These are phyloP conservation scores for Suillus lakei DNA, from an alignment of 768 basidiomycete species.

Conservation along the genomic window DNA sequence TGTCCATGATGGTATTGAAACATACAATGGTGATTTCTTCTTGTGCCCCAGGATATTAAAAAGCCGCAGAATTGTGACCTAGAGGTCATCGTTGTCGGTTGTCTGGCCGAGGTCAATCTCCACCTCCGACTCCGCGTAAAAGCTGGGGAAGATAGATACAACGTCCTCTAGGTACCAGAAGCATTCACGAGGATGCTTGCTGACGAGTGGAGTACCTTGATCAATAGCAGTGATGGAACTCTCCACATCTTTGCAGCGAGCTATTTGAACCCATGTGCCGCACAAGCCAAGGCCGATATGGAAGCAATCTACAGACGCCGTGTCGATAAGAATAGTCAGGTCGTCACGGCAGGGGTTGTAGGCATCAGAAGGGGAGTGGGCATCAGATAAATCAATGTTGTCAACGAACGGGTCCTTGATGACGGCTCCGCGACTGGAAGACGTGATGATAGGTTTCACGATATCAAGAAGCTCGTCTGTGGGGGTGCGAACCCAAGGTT, in stretches of 20 bases:
- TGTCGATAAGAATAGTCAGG: constrained; percentile 35
- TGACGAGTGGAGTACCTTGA: background rate
- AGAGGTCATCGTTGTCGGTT: background rate
- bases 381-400: background rate
- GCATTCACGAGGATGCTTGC: constrained; percentile 20
- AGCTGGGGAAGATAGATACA: constrained; percentile 55
- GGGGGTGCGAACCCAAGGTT: constrained; percentile 49
- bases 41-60: background rate
- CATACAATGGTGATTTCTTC: background rate
- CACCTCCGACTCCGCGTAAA: constrained; percentile 34
- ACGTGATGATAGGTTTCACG: constrained; percentile 35
- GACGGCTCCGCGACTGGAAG: constrained; percentile 33
- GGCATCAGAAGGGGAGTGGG: constrained; percentile 33
- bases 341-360: constrained; percentile 45
- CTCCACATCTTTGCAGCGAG: constrained; percentile 17
- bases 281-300: constrained; percentile 37
- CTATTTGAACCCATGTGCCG: constrained; percentile 42
- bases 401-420: constrained; percentile 13
- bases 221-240: background rate
- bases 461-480: constrained; percentile 43
- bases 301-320: constrained; percentile 17
- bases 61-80: background rate
- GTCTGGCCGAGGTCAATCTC: constrained; percentile 5
- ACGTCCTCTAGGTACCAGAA: constrained; percentile 67
- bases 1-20: background rate